Conservation (phyloP, 345 rosid species). For the Brassica incana region DNA sequence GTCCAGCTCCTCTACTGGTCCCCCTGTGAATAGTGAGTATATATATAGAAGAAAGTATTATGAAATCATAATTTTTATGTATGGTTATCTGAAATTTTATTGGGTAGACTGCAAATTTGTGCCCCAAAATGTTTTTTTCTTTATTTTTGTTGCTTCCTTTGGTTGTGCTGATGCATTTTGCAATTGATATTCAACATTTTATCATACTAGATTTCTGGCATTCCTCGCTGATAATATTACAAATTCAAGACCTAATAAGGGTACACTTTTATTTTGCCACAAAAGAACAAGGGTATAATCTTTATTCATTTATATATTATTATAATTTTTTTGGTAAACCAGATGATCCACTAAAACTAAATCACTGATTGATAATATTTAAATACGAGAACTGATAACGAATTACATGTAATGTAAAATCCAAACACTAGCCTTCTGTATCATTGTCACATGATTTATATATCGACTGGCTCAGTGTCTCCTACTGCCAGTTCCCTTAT, state of each 20-base stretch:
- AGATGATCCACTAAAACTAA: background rate
- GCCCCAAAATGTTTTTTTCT: background rate
- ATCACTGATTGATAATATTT: background rate
- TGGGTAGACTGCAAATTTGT: background rate
- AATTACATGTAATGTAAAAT: background rate
- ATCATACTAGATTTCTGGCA: background rate
- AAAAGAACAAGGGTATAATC: background rate
- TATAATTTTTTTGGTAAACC: background rate
- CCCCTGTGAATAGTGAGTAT: slow-evolving; percentile 46
- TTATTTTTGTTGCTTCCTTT: background rate
- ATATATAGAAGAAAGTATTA: background rate
- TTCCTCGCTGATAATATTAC: background rate
- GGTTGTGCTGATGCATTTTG: background rate
- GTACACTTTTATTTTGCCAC: background rate
- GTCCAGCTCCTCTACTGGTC: slow-evolving; percentile 50
- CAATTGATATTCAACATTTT: slow-evolving; percentile 1
- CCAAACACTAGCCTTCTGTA: background rate
- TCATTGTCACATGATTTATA: background rate
- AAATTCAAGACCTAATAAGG: background rate
- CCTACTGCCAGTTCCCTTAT: background rate
- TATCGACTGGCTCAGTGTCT: slow-evolving; percentile 7
- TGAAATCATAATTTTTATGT: slow-evolving; percentile 3
- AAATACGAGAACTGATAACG: background rate
- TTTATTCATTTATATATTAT: background rate
- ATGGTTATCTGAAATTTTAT: background rate